Conservation (phyloP, 345 rosid species). For the Brassica napus region Da-Ae NC_063438.1:21119501-21120000, state of each 20-base stretch:
- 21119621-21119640: slow-evolving; percentile 96
- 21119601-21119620: slow-evolving; percentile 74
- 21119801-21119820: too few species aligned
- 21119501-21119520: slow-evolving; percentile 75
- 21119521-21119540: slow-evolving; percentile 52
- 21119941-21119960: neutral
- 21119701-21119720: slow-evolving; percentile 91
- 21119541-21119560: slow-evolving; percentile 14
- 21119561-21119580: neutral
- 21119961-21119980: neutral
- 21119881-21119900: too few species aligned
- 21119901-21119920: neutral
- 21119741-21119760: too few species aligned
- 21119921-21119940: neutral
- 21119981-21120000: neutral
- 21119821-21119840: too few species aligned
- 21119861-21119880: too few species aligned
- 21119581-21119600: neutral
- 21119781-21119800: too few species aligned
- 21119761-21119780: too few species aligned
- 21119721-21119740: neutral
- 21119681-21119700: slow-evolving; percentile 81
- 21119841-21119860: too few species aligned
- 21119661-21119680: slow-evolving; percentile 88
- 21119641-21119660: slow-evolving; percentile 83